phyloP scores from a whole-genome alignment of 169 alveolate genomes.

The Cryptosporidium bovis region DNA sequence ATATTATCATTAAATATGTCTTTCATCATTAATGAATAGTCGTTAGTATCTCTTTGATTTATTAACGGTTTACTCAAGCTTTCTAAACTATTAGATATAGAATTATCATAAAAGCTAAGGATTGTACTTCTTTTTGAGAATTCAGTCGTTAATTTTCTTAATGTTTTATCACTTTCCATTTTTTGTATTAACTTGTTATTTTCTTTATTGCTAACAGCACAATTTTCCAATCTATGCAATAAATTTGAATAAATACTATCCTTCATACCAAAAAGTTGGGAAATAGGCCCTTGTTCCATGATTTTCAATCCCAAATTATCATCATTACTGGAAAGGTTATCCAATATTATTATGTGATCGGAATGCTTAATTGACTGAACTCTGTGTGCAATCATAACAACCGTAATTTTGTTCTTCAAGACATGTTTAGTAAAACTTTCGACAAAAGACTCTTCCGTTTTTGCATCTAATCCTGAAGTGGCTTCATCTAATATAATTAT shows the following conservation, averaged over 20 bases:
- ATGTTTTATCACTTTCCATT: conserved; percentile 2
- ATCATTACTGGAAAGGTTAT: conserved; percentile 3
- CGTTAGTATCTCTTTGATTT: conserved; percentile 46
- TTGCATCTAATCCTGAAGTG: conserved; percentile 92
- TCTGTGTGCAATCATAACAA: conserved; percentile 83
- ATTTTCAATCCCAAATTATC: conserved; percentile 59
- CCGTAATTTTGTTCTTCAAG: conserved; percentile 77
- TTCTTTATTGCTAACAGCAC: neutral
- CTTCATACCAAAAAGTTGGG: conserved; percentile 35
- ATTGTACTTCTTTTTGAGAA: conserved; percentile 10
- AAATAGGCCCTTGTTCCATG: conserved; percentile 77
- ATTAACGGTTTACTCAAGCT: neutral
- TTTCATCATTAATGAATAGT: conserved; percentile 28
- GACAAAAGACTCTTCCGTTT: conserved; percentile 24
- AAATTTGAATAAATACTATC: conserved; percentile 75
- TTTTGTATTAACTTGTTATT: neutral
- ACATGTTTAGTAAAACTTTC: conserved; percentile 47
- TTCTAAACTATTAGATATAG: conserved; percentile 5
- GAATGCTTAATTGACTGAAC: conserved; percentile 77
- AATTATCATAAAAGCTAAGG: neutral
- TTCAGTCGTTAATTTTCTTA: conserved; percentile 13
- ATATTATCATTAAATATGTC: conserved; percentile 35
- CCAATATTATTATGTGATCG: conserved; percentile 76
- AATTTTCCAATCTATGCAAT: neutral
- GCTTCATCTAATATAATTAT: conserved; percentile 96